Percentiles rank a stretch among this genome's conserved stretches.
Evolutionary conservation across 306 rosid genomes (phyloP).

Genomic region (Vigna reflexopilosa): DNA sequence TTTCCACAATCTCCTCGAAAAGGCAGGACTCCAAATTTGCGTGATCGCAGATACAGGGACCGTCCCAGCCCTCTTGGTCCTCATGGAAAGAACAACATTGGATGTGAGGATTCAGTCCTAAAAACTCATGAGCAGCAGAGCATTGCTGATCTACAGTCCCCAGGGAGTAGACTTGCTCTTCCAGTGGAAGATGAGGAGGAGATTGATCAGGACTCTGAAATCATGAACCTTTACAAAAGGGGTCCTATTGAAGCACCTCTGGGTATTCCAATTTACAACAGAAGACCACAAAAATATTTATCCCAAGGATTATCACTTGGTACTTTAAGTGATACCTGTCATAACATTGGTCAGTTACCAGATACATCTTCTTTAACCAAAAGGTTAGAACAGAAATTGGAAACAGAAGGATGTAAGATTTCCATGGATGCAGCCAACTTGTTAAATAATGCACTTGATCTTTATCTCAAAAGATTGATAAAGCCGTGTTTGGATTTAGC

Average conservation of each 20-base stretch:
- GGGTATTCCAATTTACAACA: constrained; percentile 56
- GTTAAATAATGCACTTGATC: constrained; percentile 65
- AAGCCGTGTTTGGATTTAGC: constrained; percentile 69
- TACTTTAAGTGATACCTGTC: constrained; percentile 50
- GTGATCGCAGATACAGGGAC: constrained; percentile 63
- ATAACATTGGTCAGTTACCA: constrained; percentile 57
- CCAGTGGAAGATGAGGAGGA: constrained; percentile 69
- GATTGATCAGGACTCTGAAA: constrained; percentile 62
- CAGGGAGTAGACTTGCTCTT: constrained; percentile 55
- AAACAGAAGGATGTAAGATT: constrained; percentile 57
- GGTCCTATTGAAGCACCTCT: constrained; percentile 73
- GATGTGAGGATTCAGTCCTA: constrained; percentile 45
- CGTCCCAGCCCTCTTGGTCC: constrained; percentile 61
- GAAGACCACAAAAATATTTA: constrained; percentile 39
- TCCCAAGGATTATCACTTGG: constrained; percentile 33
- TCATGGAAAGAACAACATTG: constrained; percentile 52
- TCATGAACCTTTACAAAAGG: constrained; percentile 33
- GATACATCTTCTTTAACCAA: constrained; percentile 58
- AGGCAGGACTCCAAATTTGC: constrained; percentile 65
- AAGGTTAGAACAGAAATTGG: constrained; percentile 63
- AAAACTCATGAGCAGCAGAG: constrained; percentile 56
- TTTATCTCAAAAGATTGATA: constrained; percentile 71
- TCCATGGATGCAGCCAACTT: constrained; percentile 60
- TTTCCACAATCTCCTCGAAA: constrained; percentile 64
- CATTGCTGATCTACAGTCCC: constrained; percentile 49